A percentile compares a stretch with the other conserved stretches of the same genome.
phyloP scores from a whole-genome alignment of 306 rosid species.

The Vigna angularis region DNA sequence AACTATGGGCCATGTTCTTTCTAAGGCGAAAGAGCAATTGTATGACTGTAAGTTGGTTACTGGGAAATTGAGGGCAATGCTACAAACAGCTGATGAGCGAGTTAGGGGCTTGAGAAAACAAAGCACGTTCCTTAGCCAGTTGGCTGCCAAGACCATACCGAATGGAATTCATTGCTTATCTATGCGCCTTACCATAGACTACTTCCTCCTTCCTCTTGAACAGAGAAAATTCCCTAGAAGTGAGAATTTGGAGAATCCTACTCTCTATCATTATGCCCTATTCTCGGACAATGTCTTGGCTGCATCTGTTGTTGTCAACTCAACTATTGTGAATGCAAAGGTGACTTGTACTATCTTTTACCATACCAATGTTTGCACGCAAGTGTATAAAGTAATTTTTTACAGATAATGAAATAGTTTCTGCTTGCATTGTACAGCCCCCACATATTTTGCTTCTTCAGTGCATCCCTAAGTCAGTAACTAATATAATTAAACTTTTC shows the following conservation, averaged over 20 bases:
- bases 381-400: constrained; percentile 1
- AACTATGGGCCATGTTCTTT: constrained; percentile 79
- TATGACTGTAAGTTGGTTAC: constrained; percentile 90
- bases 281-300: constrained; percentile 99
- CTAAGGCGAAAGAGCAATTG: constrained; percentile 81
- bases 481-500: constrained; percentile 24
- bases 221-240: constrained; percentile 78
- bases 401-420: constrained; percentile 21
- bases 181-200: constrained; percentile 90
- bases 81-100: constrained; percentile 89
- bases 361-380: neutral
- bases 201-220: constrained; percentile 82
- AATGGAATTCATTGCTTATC: constrained; percentile 93
- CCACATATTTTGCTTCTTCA: constrained; percentile 12
- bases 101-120: constrained; percentile 89
- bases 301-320: constrained; percentile 95
- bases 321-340: constrained; percentile 89
- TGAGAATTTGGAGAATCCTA: constrained; percentile 87
- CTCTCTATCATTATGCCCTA: constrained; percentile 87
- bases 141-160: constrained; percentile 96
- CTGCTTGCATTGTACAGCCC: constrained; percentile 1
- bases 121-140: constrained; percentile 91
- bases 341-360: constrained; percentile 50
- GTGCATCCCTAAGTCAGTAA: constrained; percentile 12
- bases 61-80: constrained; percentile 93